Percentiles rank a stretch among this genome's conserved stretches.
These are phyloP conservation scores for Fusarium floridanum DNA, from an alignment of 2,329 filamentous ascomycete species.

Conservation along the genomic window DNA sequence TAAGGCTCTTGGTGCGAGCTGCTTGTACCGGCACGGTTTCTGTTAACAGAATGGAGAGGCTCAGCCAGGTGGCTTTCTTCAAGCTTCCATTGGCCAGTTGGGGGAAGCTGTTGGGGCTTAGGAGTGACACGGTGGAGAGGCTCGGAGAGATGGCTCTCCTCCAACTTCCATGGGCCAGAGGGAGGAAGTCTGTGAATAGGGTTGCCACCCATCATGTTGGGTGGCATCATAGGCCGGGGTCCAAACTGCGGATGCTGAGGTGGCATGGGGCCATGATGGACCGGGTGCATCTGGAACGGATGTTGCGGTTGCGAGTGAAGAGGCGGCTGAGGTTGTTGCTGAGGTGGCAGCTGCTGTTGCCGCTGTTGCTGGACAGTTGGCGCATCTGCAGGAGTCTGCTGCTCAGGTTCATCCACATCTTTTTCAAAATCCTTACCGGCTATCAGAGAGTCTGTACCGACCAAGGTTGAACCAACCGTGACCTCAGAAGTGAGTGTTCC, in stretches of 20 bases:
- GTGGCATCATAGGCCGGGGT: conserved; percentile 37
- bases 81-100: conserved; percentile 62
- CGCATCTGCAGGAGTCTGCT: not conserved
- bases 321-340: conserved; percentile 8
- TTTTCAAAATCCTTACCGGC: conserved; percentile 35
- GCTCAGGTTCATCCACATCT: conserved; percentile 18
- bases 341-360: conserved; percentile 12
- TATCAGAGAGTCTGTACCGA: conserved; percentile 35
- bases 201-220: conserved; percentile 47
- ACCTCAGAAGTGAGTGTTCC: conserved; percentile 39
- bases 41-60: conserved; percentile 56
- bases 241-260: conserved; percentile 25
- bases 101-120: conserved; percentile 54
- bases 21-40: conserved; percentile 51
- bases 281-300: conserved; percentile 38
- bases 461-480: conserved; percentile 36
- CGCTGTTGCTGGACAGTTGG: conserved; percentile 10
- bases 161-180: conserved; percentile 64
- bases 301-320: conserved; percentile 28
- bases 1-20: conserved; percentile 45
- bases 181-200: conserved; percentile 58
- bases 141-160: conserved; percentile 67
- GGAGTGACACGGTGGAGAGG: conserved; percentile 56
- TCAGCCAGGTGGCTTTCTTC: conserved; percentile 67
- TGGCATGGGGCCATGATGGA: conserved; percentile 15